Base-by-base conservation (phyloP, 768 basidiomycete species). In the Lyophyllum shimeji region DNA sequence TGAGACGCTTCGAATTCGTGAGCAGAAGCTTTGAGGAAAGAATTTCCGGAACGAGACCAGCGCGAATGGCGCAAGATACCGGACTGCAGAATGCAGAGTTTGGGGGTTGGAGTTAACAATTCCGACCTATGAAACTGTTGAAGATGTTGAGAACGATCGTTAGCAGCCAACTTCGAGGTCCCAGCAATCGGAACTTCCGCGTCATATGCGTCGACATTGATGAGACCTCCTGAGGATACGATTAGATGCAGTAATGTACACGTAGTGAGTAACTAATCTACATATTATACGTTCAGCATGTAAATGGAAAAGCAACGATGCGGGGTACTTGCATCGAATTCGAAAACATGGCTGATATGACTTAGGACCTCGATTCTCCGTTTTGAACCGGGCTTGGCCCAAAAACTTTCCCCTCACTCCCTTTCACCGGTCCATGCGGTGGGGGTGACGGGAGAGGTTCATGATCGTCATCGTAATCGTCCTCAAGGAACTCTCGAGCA, bases 401-500 rank as follows among this genome's bases (percentile, higher is more conserved):
- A 20, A 8, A 31, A 17, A 25, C 46, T 12, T 45, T 9, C 27
- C 2, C 33, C 9, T 29, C 48, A 49, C 20, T 49, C 13, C 27
- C 12, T 12, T 37, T 23, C 5, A 25, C 12, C 24, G 20, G 3
- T 49, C 8, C 9, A 20, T 24, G 27, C 6, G 48, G 31, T 21
- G 11, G 21, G 6, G n/a, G 48, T 21, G 20, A 3, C 20, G 58
- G 47, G 24, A 69, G 20, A 23, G 63, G 58, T 45, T 71, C 71
- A 27, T 76, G 69, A 31, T 77, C 80, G 12, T 81, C 85, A 45
- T 84, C 84, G 46, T 82, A 78, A 29, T 82, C 83, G 55, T 84
- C 82, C 34, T 76, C 79, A 46, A 90, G 61, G 58, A 89, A 89
- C 52, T 85, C 83, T 15, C 75, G 73, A n/a, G 86, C 79, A n/a